Evolutionary conservation across 2,329 filamentous ascomycete genomes (phyloP), one percentile per base, ranked within the genome.

Genomic region (Fusarium brachygibbosum): DNA sequence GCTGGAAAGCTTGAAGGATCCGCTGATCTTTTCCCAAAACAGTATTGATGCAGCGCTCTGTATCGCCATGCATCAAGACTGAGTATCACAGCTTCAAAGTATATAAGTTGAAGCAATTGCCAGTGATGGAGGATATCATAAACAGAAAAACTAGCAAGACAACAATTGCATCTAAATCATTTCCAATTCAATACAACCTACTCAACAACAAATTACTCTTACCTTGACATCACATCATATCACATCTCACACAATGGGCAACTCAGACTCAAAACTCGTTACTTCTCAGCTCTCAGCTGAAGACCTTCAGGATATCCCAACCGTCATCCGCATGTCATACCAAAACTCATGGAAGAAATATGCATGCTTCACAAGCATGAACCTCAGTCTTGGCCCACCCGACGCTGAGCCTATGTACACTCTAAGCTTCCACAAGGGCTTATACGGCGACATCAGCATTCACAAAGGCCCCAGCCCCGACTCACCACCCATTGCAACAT

Each of bases 391-490:
- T 23, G 48, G 50, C 41, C 62, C 58, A n/a, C 66, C 69, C 21
- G 41, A 40, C n/a, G 41, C 53, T 16, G 51, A 72, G 12, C 64
- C 70, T 8, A 50, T 41, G 17, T 71, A 66, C 54, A 55, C 49
- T 6, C 14, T 74, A 38, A 61, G 41, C 31, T 59, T 70, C 10
- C 58, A 41, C 12, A 29, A 31, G 12, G 69, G 56, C 21, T 49
- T 58, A 23, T 65, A 58, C n/a, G 63, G 70, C 19, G 69, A 64
- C 11, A 63, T 74, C 23, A 32, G 66, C 10, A 38, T 74, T 2
- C 63, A 73, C 32, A 71, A 48, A 25, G 72, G 72, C 3, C 48
- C 70, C 2, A 49, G 28, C 10, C 11, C 37, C 6, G 49, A 67
- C 2, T 58, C 63, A 3, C 23, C 56, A 1, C 41, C 60, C 12